Evolutionary conservation across 1,284 basidiomycete genomes (phyloP).

Genomic region (Acaromyces ingoldii): DNA sequence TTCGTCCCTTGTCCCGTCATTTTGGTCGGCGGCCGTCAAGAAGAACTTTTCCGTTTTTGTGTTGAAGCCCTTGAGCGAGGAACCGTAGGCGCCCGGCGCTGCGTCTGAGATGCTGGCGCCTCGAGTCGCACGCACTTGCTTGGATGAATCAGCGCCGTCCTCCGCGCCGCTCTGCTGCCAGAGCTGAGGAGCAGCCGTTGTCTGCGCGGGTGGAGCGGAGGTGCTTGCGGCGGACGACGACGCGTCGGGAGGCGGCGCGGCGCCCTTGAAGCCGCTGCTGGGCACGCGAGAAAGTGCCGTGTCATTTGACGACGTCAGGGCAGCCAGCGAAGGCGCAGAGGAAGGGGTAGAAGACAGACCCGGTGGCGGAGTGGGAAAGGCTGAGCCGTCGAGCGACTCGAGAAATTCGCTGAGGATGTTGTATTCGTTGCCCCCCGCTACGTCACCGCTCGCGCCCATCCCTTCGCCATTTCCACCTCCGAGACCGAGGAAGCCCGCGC

Average conservation of each 20-base stretch:
- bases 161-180: too few relatives aligned
- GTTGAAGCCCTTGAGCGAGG: slow-evolving; percentile 20
- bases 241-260: too few relatives aligned
- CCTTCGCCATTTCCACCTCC: slow-evolving; percentile 21
- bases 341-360: too few relatives aligned
- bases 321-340: too few relatives aligned
- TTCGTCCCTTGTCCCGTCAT: slow-evolving; percentile 81
- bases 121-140: slow-evolving; percentile 2
- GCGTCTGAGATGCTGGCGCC: background rate
- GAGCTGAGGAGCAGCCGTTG: too few relatives aligned
- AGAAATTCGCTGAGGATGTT: slow-evolving; percentile 45
- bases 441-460: slow-evolving; percentile 27
- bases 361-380: background rate
- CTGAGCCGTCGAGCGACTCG: slow-evolving; percentile 36
- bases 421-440: slow-evolving; percentile 42
- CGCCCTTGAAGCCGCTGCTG: too few relatives aligned
- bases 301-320: too few relatives aligned
- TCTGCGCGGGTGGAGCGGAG: too few relatives aligned
- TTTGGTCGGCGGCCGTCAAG: slow-evolving; percentile 90
- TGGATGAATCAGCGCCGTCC: too few relatives aligned
- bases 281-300: too few relatives aligned
- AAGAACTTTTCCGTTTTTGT: slow-evolving; percentile 69
- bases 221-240: too few relatives aligned
- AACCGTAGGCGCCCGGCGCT: slow-evolving; percentile 16
- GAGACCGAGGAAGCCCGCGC: slow-evolving; percentile 44